phyloP scores from a whole-genome alignment of 805 yeast genomes.

The Candida andamanensis region DNA sequence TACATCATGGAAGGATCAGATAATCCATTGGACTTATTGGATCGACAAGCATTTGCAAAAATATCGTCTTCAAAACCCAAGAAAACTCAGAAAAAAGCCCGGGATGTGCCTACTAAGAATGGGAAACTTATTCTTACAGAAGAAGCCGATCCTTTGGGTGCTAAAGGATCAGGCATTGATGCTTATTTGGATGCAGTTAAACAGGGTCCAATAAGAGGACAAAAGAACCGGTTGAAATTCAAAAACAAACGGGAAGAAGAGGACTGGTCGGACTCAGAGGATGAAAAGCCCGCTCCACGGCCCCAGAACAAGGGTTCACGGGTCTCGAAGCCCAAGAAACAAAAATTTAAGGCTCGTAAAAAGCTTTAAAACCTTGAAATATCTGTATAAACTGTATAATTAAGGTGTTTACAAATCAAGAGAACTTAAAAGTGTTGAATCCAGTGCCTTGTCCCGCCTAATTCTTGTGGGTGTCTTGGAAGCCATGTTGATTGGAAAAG shows the following conservation, averaged over 20 bases:
- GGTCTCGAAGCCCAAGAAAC: slow-evolving; percentile 36
- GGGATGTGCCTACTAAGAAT: slow-evolving; percentile 44
- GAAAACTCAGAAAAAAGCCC: slow-evolving; percentile 41
- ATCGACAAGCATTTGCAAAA: slow-evolving; percentile 76
- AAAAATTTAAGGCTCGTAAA: slow-evolving; percentile 54
- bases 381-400: neutral
- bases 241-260: slow-evolving; percentile 53
- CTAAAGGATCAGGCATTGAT: slow-evolving; percentile 59
- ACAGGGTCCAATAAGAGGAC: slow-evolving; percentile 92
- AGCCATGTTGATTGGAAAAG: too few relatives aligned
- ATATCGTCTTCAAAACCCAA: slow-evolving; percentile 85
- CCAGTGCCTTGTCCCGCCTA: too few relatives aligned
- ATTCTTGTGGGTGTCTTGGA: too few relatives aligned
- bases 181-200: slow-evolving; percentile 93
- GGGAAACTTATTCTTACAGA: slow-evolving; percentile 71
- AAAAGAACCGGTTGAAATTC: slow-evolving; percentile 83
- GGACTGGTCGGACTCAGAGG: slow-evolving; percentile 45
- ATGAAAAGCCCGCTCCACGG: slow-evolving; percentile 24
- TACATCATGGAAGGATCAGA: slow-evolving; percentile 75
- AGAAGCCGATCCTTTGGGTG: slow-evolving; percentile 41
- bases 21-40: slow-evolving; percentile 82
- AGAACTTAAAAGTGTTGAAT: too few relatives aligned
- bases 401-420: too few relatives aligned
- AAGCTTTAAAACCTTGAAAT: slow-evolving; percentile 39
- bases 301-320: slow-evolving; percentile 17